A percentile compares a stretch with the other conserved stretches of the same genome.
phyloP scores from a whole-genome alignment of 768 basidiomycete species.

The Dacryopinax primogenitus region DNA sequence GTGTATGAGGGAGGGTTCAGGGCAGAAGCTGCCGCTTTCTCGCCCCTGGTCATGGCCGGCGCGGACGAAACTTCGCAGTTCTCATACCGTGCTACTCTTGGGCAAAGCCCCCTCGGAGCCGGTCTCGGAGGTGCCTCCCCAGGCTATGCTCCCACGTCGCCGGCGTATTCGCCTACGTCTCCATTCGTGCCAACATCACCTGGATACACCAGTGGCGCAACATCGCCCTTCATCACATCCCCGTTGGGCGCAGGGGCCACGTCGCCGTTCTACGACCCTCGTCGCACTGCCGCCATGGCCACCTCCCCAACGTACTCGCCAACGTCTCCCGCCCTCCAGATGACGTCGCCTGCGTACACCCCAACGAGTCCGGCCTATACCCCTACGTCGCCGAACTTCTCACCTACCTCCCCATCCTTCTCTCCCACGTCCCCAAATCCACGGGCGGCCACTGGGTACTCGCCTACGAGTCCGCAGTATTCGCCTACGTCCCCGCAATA shows the following conservation, averaged over 20 bases:
- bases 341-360: conserved; percentile 25
- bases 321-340: conserved; percentile 27
- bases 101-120: conserved; percentile 73
- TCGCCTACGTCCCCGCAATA: conserved; percentile 82
- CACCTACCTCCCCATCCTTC: conserved; percentile 66
- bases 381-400: conserved; percentile 19
- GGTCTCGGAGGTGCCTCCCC: conserved; percentile 69
- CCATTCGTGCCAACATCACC: conserved; percentile 72
- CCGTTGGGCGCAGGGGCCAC: conserved; percentile 40
- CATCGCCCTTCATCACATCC: conserved; percentile 16
- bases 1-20: conserved; percentile 64
- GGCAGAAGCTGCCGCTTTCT: conserved; percentile 82
- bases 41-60: conserved; percentile 71
- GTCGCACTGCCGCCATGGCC: conserved; percentile 32
- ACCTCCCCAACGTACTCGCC: conserved; percentile 28
- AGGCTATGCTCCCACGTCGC: conserved; percentile 84
- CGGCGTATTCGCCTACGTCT: conserved; percentile 80
- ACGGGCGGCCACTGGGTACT: conserved; percentile 29
- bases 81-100: conserved; percentile 52
- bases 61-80: conserved; percentile 72
- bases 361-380: conserved; percentile 25
- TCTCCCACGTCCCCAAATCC: conserved; percentile 65
- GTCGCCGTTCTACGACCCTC: conserved; percentile 66
- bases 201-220: conserved; percentile 41
- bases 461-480: conserved; percentile 58